Conservation (phyloP, 306 rosid species). For the Vachellia collinsii region DNA sequence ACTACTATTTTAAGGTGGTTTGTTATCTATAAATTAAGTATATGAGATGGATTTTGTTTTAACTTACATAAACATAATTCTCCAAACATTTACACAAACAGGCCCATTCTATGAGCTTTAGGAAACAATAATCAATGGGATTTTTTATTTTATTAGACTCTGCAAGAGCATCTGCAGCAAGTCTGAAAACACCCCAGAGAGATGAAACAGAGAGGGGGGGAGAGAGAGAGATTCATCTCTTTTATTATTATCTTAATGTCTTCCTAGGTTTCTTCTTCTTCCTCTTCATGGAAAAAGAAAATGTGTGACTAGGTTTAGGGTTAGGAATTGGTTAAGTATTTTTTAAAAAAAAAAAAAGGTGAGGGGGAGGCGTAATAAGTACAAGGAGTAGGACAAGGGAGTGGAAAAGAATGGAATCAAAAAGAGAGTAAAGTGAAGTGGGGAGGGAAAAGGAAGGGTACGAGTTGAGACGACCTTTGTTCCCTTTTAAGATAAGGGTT, state of each 20-base stretch:
- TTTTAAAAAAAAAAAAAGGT: no score
- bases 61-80: no score
- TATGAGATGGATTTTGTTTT: no score
- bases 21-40: no score
- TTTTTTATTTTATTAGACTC: conserved; percentile 37
- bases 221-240: conserved; percentile 23
- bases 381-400: conserved; percentile 35
- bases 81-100: no score
- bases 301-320: conserved; percentile 14
- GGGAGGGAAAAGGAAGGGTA: conserved; percentile 18
- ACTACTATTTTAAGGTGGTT: no score
- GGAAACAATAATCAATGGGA: not conserved
- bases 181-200: conserved; percentile 32
- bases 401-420: conserved; percentile 31
- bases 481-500: conserved; percentile 40
- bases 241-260: not conserved
- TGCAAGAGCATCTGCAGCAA: conserved; percentile 17
- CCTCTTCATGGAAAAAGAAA: not conserved
- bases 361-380: not conserved
- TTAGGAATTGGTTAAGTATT: not conserved
- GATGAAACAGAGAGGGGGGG: not conserved
- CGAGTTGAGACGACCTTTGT: conserved; percentile 34
- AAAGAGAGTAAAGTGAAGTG: conserved; percentile 36
- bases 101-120: no score
- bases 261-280: not conserved